A percentile compares a stretch with the other conserved stretches of the same genome.
Conservation (phyloP, 192 early-diverging fungal species). For the Coemansia asiatica region DNA sequence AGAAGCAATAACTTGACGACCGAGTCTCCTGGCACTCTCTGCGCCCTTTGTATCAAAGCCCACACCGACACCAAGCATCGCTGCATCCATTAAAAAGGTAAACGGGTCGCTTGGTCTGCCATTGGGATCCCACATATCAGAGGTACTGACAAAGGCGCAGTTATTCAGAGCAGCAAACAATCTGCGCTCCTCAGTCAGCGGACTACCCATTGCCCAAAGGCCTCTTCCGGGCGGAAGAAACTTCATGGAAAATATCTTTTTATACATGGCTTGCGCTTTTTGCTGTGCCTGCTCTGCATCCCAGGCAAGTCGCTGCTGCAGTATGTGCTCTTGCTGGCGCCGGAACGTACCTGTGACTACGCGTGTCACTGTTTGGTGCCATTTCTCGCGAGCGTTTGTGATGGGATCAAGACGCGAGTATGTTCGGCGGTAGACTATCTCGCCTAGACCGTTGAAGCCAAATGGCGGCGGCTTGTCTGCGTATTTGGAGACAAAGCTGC, state of each 20-base stretch:
- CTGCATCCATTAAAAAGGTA: conserved; percentile 53
- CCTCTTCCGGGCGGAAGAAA: conserved; percentile 57
- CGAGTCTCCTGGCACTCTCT: conserved; percentile 2
- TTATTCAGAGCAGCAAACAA: conserved; percentile 56
- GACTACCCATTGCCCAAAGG: conserved; percentile 57
- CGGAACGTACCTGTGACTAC: conserved; percentile 58
- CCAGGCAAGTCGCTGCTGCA: conserved; percentile 33
- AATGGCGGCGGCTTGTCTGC: conserved; percentile 29
- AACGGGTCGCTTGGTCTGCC: conserved; percentile 35
- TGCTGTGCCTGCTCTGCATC: conserved; percentile 39
- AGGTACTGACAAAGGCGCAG: conserved; percentile 57
- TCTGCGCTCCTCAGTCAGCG: conserved; percentile 48
- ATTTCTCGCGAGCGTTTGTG: conserved; percentile 31
- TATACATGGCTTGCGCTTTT: conserved; percentile 55
- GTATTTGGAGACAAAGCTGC: conserved; percentile 5
- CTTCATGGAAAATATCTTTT: conserved; percentile 55
- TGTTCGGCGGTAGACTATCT: conserved; percentile 54
- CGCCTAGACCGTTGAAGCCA: conserved; percentile 57
- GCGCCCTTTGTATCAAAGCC: conserved; percentile 57
- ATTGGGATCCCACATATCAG: conserved; percentile 45
- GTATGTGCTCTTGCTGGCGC: conserved; percentile 47
- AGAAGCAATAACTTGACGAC: neutral
- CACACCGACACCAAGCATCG: conserved; percentile 58
- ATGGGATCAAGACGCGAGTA: conserved; percentile 45
- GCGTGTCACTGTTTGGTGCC: conserved; percentile 53